These are phyloP conservation scores for Xylaria sp. DNA, from an alignment of 2,329 filamentous ascomycete genomes.

Conservation along the genomic window DNA sequence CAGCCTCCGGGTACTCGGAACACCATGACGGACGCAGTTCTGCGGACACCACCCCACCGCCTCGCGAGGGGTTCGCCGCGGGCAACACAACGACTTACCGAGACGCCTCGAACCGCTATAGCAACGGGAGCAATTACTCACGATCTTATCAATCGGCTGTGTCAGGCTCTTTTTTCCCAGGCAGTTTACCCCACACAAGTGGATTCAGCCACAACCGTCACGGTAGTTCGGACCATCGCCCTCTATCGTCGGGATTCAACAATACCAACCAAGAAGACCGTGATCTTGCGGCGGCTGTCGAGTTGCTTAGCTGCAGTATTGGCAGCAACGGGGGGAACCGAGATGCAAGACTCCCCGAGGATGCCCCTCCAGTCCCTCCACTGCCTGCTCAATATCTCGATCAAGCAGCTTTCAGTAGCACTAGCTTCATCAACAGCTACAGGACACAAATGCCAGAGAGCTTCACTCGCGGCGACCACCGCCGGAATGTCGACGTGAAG, in stretches of 20 bases:
- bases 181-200: constrained; percentile 62
- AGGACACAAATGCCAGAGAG: constrained; percentile 69
- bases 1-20: constrained; percentile 83
- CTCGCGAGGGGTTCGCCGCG: constrained; percentile 72
- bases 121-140: constrained; percentile 68
- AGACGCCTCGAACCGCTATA: constrained; percentile 66
- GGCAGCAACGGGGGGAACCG: constrained; percentile 76
- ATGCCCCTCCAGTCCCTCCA: constrained; percentile 88
- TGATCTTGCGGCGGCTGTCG: constrained; percentile 88
- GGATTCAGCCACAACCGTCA: constrained; percentile 72
- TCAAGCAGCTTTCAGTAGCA: constrained; percentile 66
- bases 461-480: constrained; percentile 69
- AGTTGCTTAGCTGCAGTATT: constrained; percentile 90
- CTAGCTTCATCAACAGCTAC: constrained; percentile 72
- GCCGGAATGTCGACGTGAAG: constrained; percentile 68
- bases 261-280: constrained; percentile 82
- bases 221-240: constrained; percentile 78
- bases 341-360: constrained; percentile 70
- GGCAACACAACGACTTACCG: constrained; percentile 60
- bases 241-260: constrained; percentile 81
- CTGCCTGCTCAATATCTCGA: constrained; percentile 83
- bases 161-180: constrained; percentile 63
- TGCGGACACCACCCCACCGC: constrained; percentile 90
- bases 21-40: constrained; percentile 83
- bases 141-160: constrained; percentile 82